phyloP scores from a whole-genome alignment of 2,329 filamentous ascomycete species.

The Ophiostoma pallidulum region DNA sequence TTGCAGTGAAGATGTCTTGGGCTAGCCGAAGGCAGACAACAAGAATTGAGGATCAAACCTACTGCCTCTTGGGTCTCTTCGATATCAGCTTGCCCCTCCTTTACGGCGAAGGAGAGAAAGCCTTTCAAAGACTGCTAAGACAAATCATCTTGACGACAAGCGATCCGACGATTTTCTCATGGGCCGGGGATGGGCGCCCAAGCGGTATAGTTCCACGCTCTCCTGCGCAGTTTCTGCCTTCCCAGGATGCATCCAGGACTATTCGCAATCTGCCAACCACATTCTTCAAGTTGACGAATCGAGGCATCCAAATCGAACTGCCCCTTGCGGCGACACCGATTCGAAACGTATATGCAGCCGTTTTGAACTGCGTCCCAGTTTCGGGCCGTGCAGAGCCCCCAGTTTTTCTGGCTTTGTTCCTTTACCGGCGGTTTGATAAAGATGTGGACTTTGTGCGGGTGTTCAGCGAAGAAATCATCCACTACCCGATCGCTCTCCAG shows the following conservation, averaged over 20 bases:
- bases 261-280: background rate
- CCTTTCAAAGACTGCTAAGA: slow-evolving; percentile 14
- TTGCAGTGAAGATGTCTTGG: slow-evolving; percentile 17
- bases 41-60: slow-evolving; percentile 15
- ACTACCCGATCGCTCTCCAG: background rate
- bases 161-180: slow-evolving; percentile 18
- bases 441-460: slow-evolving; percentile 2
- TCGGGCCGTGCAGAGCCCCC: background rate
- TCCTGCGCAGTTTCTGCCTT: background rate
- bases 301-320: background rate
- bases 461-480: background rate
- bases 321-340: background rate
- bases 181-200: slow-evolving; percentile 7
- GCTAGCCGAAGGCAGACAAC: slow-evolving; percentile 11
- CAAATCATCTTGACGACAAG: slow-evolving; percentile 12
- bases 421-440: background rate
- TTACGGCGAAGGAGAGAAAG: slow-evolving; percentile 15
- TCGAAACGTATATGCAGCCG: background rate
- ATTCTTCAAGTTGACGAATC: background rate
- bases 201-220: slow-evolving; percentile 1
- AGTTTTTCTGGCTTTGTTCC: background rate
- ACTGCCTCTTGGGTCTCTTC: slow-evolving; percentile 18
- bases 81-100: slow-evolving; percentile 14
- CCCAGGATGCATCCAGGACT: background rate
- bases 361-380: background rate